Conservation (phyloP, 78 protist species). For the Dictyostelium capitatum region DNA sequence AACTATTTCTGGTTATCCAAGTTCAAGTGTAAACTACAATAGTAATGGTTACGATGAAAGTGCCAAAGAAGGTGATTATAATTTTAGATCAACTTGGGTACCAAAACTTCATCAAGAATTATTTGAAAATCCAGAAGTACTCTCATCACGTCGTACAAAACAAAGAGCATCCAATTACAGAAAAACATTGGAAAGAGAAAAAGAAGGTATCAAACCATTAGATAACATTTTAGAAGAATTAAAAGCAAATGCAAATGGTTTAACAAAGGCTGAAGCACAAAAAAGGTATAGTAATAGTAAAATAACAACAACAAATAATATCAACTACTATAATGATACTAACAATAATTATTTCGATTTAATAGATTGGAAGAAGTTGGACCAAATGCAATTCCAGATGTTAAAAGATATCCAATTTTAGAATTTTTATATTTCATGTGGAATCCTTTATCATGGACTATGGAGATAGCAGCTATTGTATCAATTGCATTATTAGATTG, state of each 20-base stretch:
- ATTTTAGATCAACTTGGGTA: constrained; percentile 56
- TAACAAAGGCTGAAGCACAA: constrained; percentile 65
- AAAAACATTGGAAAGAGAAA: constrained; percentile 53
- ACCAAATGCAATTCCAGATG: constrained; percentile 75
- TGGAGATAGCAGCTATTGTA: constrained; percentile 90
- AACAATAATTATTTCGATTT: not conserved
- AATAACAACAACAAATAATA: too few species aligned
- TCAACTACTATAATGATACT: not conserved
- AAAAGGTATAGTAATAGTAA: constrained; percentile 58
- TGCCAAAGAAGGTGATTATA: constrained; percentile 23
- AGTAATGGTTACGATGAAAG: not conserved
- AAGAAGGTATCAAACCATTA: constrained; percentile 39
- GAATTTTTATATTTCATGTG: constrained; percentile 82
- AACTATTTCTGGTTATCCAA: constrained; percentile 66
- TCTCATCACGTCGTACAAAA: not conserved
- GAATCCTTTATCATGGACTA: constrained; percentile 90
- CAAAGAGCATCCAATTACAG: constrained; percentile 51
- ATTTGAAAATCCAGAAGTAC: constrained; percentile 45
- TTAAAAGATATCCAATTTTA: constrained; percentile 76
- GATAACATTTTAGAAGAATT: constrained; percentile 45
- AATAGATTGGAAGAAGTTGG: constrained; percentile 59
- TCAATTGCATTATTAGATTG: constrained; percentile 84
- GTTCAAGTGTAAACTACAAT: constrained; percentile 1
- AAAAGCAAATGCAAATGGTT: constrained; percentile 42
- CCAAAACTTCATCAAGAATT: constrained; percentile 66